Conservation (phyloP, 805 yeast species). For the Isabelozyma pseudorhagii region DNA sequence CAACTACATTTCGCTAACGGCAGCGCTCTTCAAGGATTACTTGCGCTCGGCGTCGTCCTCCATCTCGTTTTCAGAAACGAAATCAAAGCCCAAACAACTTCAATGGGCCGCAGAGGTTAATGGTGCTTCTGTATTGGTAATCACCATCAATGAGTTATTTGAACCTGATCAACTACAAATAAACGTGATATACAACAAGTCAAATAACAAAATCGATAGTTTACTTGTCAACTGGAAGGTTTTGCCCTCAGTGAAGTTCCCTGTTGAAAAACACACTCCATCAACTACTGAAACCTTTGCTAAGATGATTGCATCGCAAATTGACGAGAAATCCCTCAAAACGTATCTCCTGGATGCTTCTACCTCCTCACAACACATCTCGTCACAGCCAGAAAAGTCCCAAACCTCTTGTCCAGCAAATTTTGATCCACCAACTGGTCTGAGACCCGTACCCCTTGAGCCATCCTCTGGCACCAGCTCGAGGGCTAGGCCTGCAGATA, state of each 20-base stretch:
- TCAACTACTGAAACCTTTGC: constrained; percentile 7
- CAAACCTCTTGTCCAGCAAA: background rate
- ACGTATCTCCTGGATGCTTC: background rate
- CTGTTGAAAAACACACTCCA: constrained; percentile 13
- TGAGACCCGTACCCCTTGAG: background rate
- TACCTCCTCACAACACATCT: background rate
- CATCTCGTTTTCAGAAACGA: background rate
- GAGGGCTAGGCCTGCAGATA: constrained; percentile 17
- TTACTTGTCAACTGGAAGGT: constrained; percentile 21
- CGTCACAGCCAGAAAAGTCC: background rate
- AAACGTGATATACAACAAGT: constrained; percentile 6
- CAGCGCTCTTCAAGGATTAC: constrained; percentile 16
- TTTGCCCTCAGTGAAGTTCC: constrained; percentile 13
- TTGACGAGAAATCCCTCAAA: background rate
- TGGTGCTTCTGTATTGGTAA: constrained; percentile 2
- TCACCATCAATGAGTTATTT: constrained; percentile 7
- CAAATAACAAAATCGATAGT: constrained; percentile 12
- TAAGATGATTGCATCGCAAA: background rate
- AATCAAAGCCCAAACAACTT: background rate
- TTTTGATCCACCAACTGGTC: background rate
- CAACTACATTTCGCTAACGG: constrained; percentile 19
- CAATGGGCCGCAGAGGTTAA: constrained; percentile 5
- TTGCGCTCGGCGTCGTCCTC: constrained; percentile 10
- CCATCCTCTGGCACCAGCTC: background rate
- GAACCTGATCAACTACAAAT: constrained; percentile 3